Evolutionary conservation across 225 moss, liverwort and hornwort species (phyloP).

Genomic region (Ulota crispa): DNA sequence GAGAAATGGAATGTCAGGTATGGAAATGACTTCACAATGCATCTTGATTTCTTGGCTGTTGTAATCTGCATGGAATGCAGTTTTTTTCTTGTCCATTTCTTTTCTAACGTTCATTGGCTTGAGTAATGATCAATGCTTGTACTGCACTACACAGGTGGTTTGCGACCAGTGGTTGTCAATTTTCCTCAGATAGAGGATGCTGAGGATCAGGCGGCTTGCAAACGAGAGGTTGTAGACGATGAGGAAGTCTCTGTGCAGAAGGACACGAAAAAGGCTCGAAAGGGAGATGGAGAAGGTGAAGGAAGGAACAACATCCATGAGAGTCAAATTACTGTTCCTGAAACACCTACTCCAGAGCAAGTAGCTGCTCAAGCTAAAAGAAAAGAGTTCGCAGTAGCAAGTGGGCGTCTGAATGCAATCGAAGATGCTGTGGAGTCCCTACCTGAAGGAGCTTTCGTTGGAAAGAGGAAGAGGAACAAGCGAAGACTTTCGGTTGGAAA

Average conservation of each 20-base stretch:
- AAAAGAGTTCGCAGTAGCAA: constrained; percentile 60
- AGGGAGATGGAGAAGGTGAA: constrained; percentile 27
- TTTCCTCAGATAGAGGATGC: constrained; percentile 27
- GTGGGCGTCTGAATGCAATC: constrained; percentile 45
- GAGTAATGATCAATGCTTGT: neutral
- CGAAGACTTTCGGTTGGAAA: constrained; percentile 34
- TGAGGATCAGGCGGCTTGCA: constrained; percentile 21
- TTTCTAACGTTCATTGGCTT: neutral
- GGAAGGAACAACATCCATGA: constrained; percentile 44
- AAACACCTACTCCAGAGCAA: constrained; percentile 80
- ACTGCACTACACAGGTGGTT: constrained; percentile 21
- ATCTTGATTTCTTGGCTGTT: neutral
- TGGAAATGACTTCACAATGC: neutral
- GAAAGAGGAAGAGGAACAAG: constrained; percentile 52
- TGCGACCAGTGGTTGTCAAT: constrained; percentile 4
- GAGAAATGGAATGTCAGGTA: constrained; percentile 30
- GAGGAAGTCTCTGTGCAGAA: constrained; percentile 29
- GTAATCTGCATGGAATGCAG: neutral
- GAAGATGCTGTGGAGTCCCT: constrained; percentile 18
- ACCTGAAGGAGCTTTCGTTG: constrained; percentile 18
- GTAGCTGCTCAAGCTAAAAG: constrained; percentile 55
- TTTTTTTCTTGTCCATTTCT: neutral
- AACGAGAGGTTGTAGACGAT: constrained; percentile 30
- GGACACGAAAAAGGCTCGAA: constrained; percentile 27
- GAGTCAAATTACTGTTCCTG: constrained; percentile 78